These are phyloP conservation scores for Coemansia sp. DNA, from an alignment of 192 early-diverging fungal genomes.

Conservation along the genomic window DNA sequence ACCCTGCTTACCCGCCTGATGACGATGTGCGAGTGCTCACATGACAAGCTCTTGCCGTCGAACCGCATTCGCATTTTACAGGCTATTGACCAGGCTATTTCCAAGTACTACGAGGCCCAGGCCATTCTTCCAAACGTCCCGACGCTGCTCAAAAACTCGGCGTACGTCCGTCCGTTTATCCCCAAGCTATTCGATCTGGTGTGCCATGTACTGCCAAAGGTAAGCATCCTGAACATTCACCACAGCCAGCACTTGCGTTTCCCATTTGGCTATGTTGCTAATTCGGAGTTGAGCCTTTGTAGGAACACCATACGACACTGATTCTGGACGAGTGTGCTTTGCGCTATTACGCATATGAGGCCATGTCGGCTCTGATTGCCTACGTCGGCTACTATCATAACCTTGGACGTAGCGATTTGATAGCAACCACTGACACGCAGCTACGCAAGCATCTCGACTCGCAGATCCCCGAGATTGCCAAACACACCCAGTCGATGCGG, in stretches of 20 bases:
- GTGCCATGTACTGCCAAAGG: slow-evolving; percentile 28
- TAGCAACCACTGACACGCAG: not conserved
- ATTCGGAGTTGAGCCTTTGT: not conserved
- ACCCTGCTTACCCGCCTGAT: slow-evolving; percentile 12
- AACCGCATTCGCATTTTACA: slow-evolving; percentile 22
- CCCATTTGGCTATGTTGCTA: not conserved
- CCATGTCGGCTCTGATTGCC: slow-evolving; percentile 18
- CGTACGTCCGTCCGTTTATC: slow-evolving; percentile 32
- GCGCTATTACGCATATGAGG: slow-evolving; percentile 20
- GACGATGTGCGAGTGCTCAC: slow-evolving; percentile 6
- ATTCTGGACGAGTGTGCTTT: slow-evolving; percentile 11
- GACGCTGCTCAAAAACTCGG: slow-evolving; percentile 26
- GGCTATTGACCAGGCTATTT: slow-evolving; percentile 16
- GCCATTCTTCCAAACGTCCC: slow-evolving; percentile 21
- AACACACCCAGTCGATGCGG: not conserved
- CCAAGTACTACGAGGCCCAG: slow-evolving; percentile 14
- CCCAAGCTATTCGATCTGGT: slow-evolving; percentile 25
- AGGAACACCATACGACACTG: not conserved
- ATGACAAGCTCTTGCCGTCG: slow-evolving; percentile 13
- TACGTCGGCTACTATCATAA: slow-evolving; percentile 40
- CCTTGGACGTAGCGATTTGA: slow-evolving; percentile 18
- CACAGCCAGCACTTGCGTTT: no score
- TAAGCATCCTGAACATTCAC: slow-evolving; percentile 19
- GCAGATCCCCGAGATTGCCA: not conserved
- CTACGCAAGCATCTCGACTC: not conserved